Evolutionary conservation across 2,329 filamentous ascomycete genomes (phyloP), one percentile per base, ranked within the genome.

Genomic region (Coniochaeta pulveracea): DNA sequence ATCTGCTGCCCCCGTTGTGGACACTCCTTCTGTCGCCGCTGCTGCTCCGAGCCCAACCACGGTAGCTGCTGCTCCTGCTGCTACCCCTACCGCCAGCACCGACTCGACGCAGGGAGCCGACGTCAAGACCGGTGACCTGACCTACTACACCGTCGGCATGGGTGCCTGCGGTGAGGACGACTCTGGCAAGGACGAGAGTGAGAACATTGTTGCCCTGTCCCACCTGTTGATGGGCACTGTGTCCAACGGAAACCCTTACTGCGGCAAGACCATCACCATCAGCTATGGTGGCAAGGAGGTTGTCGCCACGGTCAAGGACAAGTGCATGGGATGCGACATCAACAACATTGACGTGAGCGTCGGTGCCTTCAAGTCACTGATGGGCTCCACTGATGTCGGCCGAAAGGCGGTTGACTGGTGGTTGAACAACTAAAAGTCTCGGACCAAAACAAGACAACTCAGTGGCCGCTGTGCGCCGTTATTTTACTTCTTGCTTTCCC

Each of bases 161-260:
- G 79, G 80, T 38, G 57, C 78, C 15, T 91, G 85, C 49, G 83
- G 82, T 34, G 55, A 52, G 23, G 69, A 74, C 43, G 76, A 76
- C 57, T 50, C 61, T 29, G 73, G 75, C 47, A 50, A 56, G 41
- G 74, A 78, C 47, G 35, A 50, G 16, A 53, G 49, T 4, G 63
- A 76, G 14, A 63, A 71, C 50, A 74, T 85, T 38, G 73, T 91
- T 37, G 85, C 85, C 38, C 63, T 93, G 34, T 72, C 80, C 14
- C 46, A 64, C 26, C 58, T 47, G 4, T 58, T 83, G 48, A 85
- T 88, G 74, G 76, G 73, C 38, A 41, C 50, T 1, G 49, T 52
- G 35, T 77, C 76, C 47, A 85, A 83, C 61, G 61, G 55, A 45
- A 83, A 86, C 64, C 68, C 72, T 30, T 69, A 74, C 52, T 91